phyloP scores from a whole-genome alignment of 768 basidiomycete genomes.

The Clavaria fumosa region DNA sequence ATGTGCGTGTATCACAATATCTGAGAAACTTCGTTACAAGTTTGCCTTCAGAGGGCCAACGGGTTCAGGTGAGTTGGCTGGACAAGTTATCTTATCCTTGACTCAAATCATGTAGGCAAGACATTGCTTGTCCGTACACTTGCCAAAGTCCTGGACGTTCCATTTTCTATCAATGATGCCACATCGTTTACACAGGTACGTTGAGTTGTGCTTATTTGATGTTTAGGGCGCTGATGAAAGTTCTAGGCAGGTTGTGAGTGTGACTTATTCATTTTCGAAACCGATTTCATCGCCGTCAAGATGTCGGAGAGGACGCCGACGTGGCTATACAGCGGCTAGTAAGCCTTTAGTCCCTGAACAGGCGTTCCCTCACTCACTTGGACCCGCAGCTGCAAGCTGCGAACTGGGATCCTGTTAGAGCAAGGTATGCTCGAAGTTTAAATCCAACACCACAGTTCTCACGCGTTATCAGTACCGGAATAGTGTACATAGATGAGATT shows the following conservation, averaged over 20 bases:
- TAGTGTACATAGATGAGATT: conserved; percentile 92
- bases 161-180: conserved; percentile 87
- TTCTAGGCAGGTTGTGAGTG: conserved; percentile 48
- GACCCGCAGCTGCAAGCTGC: conserved; percentile 64
- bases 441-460: background rate
- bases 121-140: conserved; percentile 82
- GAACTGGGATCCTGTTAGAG: conserved; percentile 73
- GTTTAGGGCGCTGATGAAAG: conserved; percentile 4
- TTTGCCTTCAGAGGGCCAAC: conserved; percentile 51
- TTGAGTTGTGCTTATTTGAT: conserved; percentile 2
- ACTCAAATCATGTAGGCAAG: conserved; percentile 39
- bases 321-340: conserved; percentile 78
- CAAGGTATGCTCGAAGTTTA: conserved; percentile 36
- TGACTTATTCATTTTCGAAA: conserved; percentile 16
- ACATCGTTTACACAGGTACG: conserved; percentile 82
- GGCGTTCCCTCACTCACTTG: conserved; percentile 1
- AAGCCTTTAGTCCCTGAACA: conserved; percentile 11
- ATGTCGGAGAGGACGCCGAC: conserved; percentile 96
- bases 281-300: conserved; percentile 22
- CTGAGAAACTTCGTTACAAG: conserved; percentile 3
- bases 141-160: conserved; percentile 83
- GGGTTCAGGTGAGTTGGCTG: conserved; percentile 46
- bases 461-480: conserved; percentile 52
- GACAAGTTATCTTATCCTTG: conserved; percentile 3
- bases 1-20: conserved; percentile 35